A percentile compares a stretch with the other conserved stretches of the same genome.
phyloP scores from a whole-genome alignment of 2,329 filamentous ascomycete species.

The Colletotrichum tabaci region DNA sequence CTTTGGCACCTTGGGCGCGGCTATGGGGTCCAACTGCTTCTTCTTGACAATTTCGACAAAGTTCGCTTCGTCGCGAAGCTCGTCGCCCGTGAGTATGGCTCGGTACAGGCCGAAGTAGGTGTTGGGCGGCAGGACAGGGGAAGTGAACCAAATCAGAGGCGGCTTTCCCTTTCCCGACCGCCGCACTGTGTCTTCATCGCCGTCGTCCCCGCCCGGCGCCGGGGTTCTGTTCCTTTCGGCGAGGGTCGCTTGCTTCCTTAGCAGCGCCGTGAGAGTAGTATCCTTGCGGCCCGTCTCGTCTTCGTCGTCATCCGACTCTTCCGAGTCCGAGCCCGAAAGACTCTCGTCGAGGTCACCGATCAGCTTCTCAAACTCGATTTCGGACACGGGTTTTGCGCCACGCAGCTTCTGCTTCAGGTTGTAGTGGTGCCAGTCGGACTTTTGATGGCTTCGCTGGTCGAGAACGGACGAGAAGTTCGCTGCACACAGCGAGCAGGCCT shows the following conservation, averaged over 20 bases:
- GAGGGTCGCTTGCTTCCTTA: slow-evolving; percentile 87
- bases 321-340: slow-evolving; percentile 87
- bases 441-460: slow-evolving; percentile 88
- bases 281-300: slow-evolving; percentile 70
- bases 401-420: slow-evolving; percentile 94
- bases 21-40: slow-evolving; percentile 81
- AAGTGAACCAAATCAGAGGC: slow-evolving; percentile 90
- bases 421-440: slow-evolving; percentile 93
- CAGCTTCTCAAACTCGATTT: slow-evolving; percentile 88
- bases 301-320: slow-evolving; percentile 78
- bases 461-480: slow-evolving; percentile 79
- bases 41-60: slow-evolving; percentile 78
- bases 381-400: slow-evolving; percentile 79
- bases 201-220: slow-evolving; percentile 67
- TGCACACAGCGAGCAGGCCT: slow-evolving; percentile 85
- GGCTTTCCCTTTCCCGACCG: slow-evolving; percentile 62
- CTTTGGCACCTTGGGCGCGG: slow-evolving; percentile 67
- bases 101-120: slow-evolving; percentile 89
- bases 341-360: slow-evolving; percentile 91
- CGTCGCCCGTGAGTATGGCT: slow-evolving; percentile 80
- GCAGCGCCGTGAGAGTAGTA: slow-evolving; percentile 79
- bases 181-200: slow-evolving; percentile 56
- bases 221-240: slow-evolving; percentile 60
- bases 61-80: slow-evolving; percentile 74
- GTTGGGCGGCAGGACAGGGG: slow-evolving; percentile 80